Base-by-base conservation (phyloP, 129 eudicot genomes). In the Pulicaria dysenterica region DNA sequence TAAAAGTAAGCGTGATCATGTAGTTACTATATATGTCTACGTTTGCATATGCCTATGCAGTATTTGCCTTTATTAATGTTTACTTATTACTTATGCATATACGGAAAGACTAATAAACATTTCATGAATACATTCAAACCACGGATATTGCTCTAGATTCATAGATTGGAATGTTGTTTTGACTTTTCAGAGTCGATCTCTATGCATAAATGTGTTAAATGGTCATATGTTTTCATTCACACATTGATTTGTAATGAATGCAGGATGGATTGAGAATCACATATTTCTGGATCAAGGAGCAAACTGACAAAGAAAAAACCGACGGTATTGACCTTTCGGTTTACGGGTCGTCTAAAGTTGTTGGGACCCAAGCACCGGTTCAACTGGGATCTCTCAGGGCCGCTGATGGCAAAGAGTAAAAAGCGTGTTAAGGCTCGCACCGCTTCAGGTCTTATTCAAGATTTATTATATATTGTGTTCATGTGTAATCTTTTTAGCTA, bases 231-330 rank as follows among this genome's bases (percentile, higher is more conserved):
- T 9, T 64, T n/a, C 11, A 24, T 51, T 75, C 14, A 43, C 44
- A 24, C 42, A 37, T 58, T 65, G 31, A 6, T 44, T 44, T 44
- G 38, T 15, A 39, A 46, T 73, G 34, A 15, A 42, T 67, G 48
- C 85, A 94, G 99, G 99, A 94, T 77, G 99, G 99, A 43, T 77
- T 94, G 82, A 90, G 96, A 60, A 74, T 94, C 81, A 94, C 99
- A 51, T 94, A 94, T 83, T 90, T 90, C 81, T 94, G 99, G 99
- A 94, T 94, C 83, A 94, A 86, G 85, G 96, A 94, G 51, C 99
- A 94, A 59, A 80, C 88, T 44, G 97, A 90, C 89, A 94, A 90
- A 78, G 99, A 94, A 85, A 86, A 76, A 80, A 61, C 81, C 19
- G 62, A 82, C 44, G 99, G 99, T 8, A 76, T 73, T 43, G 91